Base-by-base conservation (phyloP, 495 filamentous ascomycete genomes). In the Sabuloglossum arenarium region DNA sequence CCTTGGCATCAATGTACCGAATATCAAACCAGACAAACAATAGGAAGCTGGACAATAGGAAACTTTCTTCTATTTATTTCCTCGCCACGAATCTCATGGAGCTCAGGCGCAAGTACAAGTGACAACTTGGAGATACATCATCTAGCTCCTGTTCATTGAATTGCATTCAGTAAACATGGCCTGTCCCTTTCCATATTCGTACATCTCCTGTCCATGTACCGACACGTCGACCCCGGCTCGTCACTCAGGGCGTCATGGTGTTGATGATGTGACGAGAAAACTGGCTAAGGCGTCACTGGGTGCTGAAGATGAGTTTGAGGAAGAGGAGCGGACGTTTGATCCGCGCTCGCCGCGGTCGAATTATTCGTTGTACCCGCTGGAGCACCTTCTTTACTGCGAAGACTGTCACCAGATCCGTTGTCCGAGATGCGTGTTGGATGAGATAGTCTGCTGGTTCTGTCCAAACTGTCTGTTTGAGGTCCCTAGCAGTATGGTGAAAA, bases 391-490 rank as follows among this genome's bases (percentile, higher is more conserved):
- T 11, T 97, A 88, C 68, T 98, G 91, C 69, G 88, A 94, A 63
- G 93, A 96, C 65, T 98, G 91, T 66, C 86, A 91, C 60, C 81
- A 94, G 69, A 90, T 98, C 55, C 82, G 89, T 59, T 98, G 91
- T 63, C 86, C 88, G 6, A 75, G 88, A 66, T 98, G 91, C 64
- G 86, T 88, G 21, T 73, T 81, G 24, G 91, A 98, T 63, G 91
- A 98, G 68, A 85, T 94, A 43, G 80, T 93, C 51, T 87, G 83
- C 58, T 95, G 84, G 75, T 98, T 84, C 63, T 98, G 91, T 65
- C 91, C 91, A n/a, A 88, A 76, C 65, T 98, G 91, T 67, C 67
- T 97, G 56, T 96, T 97, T 62, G 91, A 98, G 69, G 88, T 91
- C 32, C 86, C 89, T 10, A 90, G 82, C 64, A 88, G 82, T 63